These are phyloP conservation scores for Cerioporus squamosus DNA, from an alignment of 1,284 basidiomycete species.

Conservation along the genomic window DNA sequence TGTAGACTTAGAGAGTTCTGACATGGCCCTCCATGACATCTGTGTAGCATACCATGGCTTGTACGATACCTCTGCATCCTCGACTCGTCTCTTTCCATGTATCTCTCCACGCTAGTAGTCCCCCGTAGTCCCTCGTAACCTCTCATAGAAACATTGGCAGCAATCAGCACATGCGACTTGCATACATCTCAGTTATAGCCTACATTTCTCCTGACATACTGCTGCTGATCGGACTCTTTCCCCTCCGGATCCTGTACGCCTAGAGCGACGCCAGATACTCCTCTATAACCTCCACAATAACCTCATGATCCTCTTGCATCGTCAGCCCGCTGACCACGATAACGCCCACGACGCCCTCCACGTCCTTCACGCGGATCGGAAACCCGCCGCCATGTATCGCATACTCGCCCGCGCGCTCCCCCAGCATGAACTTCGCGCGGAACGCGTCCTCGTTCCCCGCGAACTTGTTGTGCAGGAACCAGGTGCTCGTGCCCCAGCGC, in stretches of 20 bases:
- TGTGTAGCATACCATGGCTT: conserved; percentile 22
- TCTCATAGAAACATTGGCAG: too few species aligned
- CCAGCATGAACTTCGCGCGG: conserved; percentile 30
- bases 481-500: conserved; percentile 36
- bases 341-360: conserved; percentile 40
- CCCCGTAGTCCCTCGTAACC: too few species aligned
- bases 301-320: conserved; percentile 38
- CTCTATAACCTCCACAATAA: conserved; percentile 37
- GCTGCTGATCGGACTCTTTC: not conserved
- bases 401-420: conserved; percentile 32
- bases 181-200: not conserved
- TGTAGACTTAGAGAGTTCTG: conserved; percentile 13
- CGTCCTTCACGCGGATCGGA: conserved; percentile 36
- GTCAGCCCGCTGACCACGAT: conserved; percentile 40
- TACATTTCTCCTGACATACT: not conserved
- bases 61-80: conserved; percentile 15
- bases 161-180: too few species aligned
- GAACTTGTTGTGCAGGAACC: conserved; percentile 31
- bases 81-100: too few species aligned
- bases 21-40: not conserved
- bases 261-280: conserved; percentile 33
- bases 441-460: conserved; percentile 28
- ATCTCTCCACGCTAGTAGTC: too few species aligned
- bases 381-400: conserved; percentile 40
- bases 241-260: not conserved